A percentile compares a stretch with the other conserved stretches of the same genome.
Conservation (phyloP, 2,329 filamentous ascomycete genomes). For the Triangularia verruculosa region DNA sequence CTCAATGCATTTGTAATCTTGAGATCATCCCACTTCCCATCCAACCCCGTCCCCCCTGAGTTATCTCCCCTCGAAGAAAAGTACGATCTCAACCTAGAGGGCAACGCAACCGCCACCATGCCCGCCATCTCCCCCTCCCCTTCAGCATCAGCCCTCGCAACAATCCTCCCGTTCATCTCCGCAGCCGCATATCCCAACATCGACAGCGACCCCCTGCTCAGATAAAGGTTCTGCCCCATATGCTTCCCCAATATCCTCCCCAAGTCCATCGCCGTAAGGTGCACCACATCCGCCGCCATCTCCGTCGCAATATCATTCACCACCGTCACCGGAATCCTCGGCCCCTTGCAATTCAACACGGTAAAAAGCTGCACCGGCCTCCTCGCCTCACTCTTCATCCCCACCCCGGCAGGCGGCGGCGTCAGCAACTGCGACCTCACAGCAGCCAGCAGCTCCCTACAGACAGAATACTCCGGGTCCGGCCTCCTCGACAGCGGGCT, state of each 20-base stretch:
- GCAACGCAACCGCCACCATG: conserved; percentile 28
- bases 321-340: conserved; percentile 28
- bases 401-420: conserved; percentile 21
- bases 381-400: conserved; percentile 29
- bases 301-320: conserved; percentile 33
- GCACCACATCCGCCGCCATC: conserved; percentile 63
- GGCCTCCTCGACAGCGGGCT: conserved; percentile 22
- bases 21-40: conserved; percentile 58
- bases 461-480: conserved; percentile 27
- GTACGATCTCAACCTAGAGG: conserved; percentile 26
- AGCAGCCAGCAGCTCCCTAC: conserved; percentile 34
- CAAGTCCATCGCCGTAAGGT: conserved; percentile 66
- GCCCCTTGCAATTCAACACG: conserved; percentile 36
- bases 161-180: conserved; percentile 51
- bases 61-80: conserved; percentile 26
- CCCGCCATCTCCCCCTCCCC: conserved; percentile 39
- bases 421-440: conserved; percentile 34
- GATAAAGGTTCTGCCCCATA: conserved; percentile 56
- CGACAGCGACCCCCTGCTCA: conserved; percentile 48
- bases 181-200: conserved; percentile 56
- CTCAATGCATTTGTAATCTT: conserved; percentile 59
- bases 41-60: conserved; percentile 30
- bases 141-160: conserved; percentile 41
- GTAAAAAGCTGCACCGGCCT: conserved; percentile 37
- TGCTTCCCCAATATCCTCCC: conserved; percentile 68